These are phyloP conservation scores for Fraxinus velutina DNA, from an alignment of 305 asterid species.

Conservation along the genomic window DNA sequence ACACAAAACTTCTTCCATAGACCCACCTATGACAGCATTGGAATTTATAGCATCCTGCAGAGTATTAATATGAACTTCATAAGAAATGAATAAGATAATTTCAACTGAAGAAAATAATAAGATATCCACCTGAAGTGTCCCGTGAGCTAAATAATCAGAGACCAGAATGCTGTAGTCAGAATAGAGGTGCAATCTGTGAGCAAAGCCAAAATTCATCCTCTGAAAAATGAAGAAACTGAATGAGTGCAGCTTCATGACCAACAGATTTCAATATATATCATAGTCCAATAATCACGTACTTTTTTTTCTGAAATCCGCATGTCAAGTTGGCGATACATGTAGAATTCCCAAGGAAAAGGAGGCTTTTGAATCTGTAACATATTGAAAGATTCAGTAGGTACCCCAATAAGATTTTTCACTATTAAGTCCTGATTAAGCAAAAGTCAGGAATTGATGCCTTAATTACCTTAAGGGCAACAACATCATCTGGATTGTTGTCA, in stretches of 20 bases:
- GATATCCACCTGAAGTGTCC: conserved; percentile 82
- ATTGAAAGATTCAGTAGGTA: conserved; percentile 18
- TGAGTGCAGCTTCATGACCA: conserved; percentile 24
- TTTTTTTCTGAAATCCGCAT: conserved; percentile 66
- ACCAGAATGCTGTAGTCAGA: conserved; percentile 87
- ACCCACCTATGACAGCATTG: conserved; percentile 51
- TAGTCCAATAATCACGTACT: conserved; percentile 37
- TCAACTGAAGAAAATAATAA: not conserved
- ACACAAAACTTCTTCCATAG: conserved; percentile 88
- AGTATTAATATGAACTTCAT: conserved; percentile 17
- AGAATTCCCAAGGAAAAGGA: conserved; percentile 99
- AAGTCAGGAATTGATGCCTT: not conserved
- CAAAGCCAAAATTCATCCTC: conserved; percentile 80
- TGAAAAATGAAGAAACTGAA: conserved; percentile 31
- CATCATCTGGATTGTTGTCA: conserved; percentile 63
- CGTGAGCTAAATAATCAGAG: conserved; percentile 67
- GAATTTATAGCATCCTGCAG: conserved; percentile 85
- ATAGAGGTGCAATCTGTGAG: conserved; percentile 81
- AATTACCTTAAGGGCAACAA: conserved; percentile 86
- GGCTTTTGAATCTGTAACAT: conserved; percentile 47
- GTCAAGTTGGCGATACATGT: conserved; percentile 91
- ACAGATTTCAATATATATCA: conserved; percentile 9
- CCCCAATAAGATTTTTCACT: conserved; percentile 17
- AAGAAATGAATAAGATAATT: conserved; percentile 6
- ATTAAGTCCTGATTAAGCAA: conserved; percentile 17